Evolutionary conservation across 2,329 filamentous ascomycete genomes (phyloP).

Genomic region (Madurella mycetomatis): DNA sequence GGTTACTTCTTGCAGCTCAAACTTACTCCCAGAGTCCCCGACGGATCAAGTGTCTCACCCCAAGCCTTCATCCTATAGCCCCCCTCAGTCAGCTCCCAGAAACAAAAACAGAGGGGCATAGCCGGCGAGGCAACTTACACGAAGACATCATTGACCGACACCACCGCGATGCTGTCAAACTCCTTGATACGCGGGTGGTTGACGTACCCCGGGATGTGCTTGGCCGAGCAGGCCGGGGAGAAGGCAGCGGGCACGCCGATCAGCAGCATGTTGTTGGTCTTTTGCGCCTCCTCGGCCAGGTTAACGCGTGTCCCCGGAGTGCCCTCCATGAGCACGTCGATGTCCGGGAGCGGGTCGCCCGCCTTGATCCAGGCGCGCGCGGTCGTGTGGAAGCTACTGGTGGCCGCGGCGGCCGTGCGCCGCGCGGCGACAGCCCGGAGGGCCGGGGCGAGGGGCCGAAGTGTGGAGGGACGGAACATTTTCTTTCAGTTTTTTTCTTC

Average conservation of each 20-base stretch:
- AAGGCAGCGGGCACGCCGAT: conserved; percentile 82
- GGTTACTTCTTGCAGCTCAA: too few relatives aligned
- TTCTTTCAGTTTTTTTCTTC: background rate
- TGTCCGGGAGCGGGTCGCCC: conserved; percentile 73
- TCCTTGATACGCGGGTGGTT: conserved; percentile 71
- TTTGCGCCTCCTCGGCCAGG: conserved; percentile 68
- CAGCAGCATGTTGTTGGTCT: conserved; percentile 67
- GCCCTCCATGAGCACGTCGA: conserved; percentile 74
- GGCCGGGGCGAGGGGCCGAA: conserved; percentile 5
- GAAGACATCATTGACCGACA: conserved; percentile 91
- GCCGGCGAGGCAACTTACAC: conserved; percentile 57
- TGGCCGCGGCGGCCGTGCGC: background rate
- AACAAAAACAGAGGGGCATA: too few relatives aligned
- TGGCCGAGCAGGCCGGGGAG: conserved; percentile 52
- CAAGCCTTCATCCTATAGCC: conserved; percentile 78
- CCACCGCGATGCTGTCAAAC: conserved; percentile 80
- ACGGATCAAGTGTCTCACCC: conserved; percentile 71
- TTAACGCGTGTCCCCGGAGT: conserved; percentile 92
- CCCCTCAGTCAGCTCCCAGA: background rate
- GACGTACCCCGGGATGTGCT: conserved; percentile 83
- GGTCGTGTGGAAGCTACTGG: background rate
- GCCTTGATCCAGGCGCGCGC: conserved; percentile 52
- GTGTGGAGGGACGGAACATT: background rate
- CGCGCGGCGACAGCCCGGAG: background rate
- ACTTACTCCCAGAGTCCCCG: conserved; percentile 69